Percentiles rank a stretch among this genome's conserved stretches.
These are phyloP conservation scores for Colletotrichum sp. DNA, from an alignment of 2,329 filamentous ascomycete species.

Conservation along the genomic window DNA sequence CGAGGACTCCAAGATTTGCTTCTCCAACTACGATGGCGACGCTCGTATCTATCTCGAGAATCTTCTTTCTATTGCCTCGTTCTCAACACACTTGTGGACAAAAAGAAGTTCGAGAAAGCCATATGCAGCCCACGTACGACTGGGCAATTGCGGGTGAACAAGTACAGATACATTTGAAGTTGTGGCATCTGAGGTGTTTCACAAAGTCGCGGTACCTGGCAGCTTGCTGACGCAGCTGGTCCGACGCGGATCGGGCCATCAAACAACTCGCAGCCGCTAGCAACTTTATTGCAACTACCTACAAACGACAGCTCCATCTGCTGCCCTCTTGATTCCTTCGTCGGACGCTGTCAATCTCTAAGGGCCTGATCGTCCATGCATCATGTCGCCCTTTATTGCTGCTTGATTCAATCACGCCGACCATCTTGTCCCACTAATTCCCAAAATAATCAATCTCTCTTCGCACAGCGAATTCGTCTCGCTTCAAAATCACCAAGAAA, in stretches of 20 bases:
- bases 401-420: background rate
- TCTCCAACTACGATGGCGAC: conserved; percentile 97
- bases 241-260: background rate
- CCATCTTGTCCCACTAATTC: background rate
- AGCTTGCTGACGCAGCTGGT: background rate
- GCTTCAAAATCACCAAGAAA: background rate
- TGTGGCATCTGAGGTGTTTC: background rate
- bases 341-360: background rate
- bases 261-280: background rate
- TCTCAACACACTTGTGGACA: too few species aligned
- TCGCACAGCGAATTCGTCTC: background rate
- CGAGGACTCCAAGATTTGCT: conserved; percentile 75
- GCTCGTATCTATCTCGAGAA: conserved; percentile 93
- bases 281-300: background rate
- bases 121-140: too few species aligned
- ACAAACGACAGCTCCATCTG: background rate
- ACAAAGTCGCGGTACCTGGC: background rate
- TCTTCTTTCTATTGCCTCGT: conserved; percentile 53
- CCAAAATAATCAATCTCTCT: background rate
- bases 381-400: background rate
- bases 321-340: background rate
- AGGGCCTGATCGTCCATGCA: background rate
- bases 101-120: too few species aligned
- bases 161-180: background rate
- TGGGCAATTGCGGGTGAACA: background rate